These are phyloP conservation scores for Dendryphion nanum DNA, from an alignment of 2,329 filamentous ascomycete species.

Conservation along the genomic window DNA sequence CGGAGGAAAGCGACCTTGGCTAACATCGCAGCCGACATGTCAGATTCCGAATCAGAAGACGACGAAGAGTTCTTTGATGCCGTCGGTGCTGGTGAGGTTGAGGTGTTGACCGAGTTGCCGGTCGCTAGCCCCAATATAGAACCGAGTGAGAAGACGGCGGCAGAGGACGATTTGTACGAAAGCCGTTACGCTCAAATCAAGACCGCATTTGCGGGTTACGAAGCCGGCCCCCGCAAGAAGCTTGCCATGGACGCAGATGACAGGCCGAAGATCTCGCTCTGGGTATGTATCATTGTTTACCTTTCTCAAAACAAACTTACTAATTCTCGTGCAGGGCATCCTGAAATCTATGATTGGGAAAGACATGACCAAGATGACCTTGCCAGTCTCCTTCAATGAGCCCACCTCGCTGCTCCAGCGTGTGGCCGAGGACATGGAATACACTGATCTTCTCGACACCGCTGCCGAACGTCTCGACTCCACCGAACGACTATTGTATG, in stretches of 20 bases:
- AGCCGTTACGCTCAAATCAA: slow-evolving; percentile 64
- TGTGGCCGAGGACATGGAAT: slow-evolving; percentile 97
- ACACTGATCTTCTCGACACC: slow-evolving; percentile 85
- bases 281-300: slow-evolving; percentile 61
- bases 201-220: slow-evolving; percentile 83
- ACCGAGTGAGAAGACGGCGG: slow-evolving; percentile 17
- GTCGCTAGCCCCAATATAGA: slow-evolving; percentile 40
- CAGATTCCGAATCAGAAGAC: slow-evolving; percentile 70
- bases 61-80: slow-evolving; percentile 98
- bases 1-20: slow-evolving; percentile 67
- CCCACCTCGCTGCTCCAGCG: slow-evolving; percentile 93
- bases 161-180: slow-evolving; percentile 49
- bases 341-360: slow-evolving; percentile 99
- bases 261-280: slow-evolving; percentile 89
- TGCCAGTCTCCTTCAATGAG: slow-evolving; percentile 98
- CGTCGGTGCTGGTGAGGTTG: slow-evolving; percentile 87
- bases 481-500: slow-evolving; percentile 88
- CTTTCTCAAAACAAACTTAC: slow-evolving; percentile 19
- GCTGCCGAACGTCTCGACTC: slow-evolving; percentile 84
- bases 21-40: slow-evolving; percentile 64
- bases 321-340: slow-evolving; percentile 69
- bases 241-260: slow-evolving; percentile 91
- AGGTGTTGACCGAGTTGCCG: slow-evolving; percentile 68
- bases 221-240: slow-evolving; percentile 76
- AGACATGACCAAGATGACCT: slow-evolving; percentile 99